Evolutionary conservation across 1,284 basidiomycete genomes (phyloP).

Genomic region (Marasmius tenuissimus): DNA sequence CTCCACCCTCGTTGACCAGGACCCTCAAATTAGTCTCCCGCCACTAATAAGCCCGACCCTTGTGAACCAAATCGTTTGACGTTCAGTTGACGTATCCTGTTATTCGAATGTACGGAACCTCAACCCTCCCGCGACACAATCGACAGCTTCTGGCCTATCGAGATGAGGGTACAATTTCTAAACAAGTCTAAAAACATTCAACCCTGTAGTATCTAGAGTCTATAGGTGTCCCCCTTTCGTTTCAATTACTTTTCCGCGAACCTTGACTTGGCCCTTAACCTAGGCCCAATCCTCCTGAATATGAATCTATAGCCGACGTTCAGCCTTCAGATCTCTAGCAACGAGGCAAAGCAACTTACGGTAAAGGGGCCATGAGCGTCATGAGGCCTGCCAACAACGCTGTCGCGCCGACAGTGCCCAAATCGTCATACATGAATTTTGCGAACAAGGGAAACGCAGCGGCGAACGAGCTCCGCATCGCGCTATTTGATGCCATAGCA

Average conservation of each 20-base stretch:
- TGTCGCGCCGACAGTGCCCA: slow-evolving; percentile 44
- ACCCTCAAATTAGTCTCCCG: no score
- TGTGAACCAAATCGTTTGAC: no score
- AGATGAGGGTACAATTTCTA: no score
- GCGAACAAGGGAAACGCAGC: slow-evolving; percentile 44
- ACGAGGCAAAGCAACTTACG: slow-evolving; percentile 25
- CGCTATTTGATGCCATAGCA: slow-evolving; percentile 48
- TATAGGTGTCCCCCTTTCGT: no score
- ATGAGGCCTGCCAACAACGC: slow-evolving; percentile 37
- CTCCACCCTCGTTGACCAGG: no score
- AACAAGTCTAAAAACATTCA: no score
- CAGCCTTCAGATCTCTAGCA: neutral
- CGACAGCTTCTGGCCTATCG: no score
- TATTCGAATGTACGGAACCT: no score
- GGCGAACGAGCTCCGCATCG: slow-evolving; percentile 42
- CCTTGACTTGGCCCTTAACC: slow-evolving; percentile 8
- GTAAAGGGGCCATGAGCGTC: slow-evolving; percentile 46
- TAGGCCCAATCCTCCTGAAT: slow-evolving; percentile 26
- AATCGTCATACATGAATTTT: slow-evolving; percentile 25
- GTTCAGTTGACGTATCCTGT: no score
- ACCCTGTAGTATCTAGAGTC: no score
- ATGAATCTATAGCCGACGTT: slow-evolving; percentile 30
- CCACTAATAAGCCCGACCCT: no score
- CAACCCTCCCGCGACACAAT: no score
- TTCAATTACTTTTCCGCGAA: neutral